Conservation (phyloP, 768 basidiomycete species). For the Melanogaster broomeanus region DNA sequence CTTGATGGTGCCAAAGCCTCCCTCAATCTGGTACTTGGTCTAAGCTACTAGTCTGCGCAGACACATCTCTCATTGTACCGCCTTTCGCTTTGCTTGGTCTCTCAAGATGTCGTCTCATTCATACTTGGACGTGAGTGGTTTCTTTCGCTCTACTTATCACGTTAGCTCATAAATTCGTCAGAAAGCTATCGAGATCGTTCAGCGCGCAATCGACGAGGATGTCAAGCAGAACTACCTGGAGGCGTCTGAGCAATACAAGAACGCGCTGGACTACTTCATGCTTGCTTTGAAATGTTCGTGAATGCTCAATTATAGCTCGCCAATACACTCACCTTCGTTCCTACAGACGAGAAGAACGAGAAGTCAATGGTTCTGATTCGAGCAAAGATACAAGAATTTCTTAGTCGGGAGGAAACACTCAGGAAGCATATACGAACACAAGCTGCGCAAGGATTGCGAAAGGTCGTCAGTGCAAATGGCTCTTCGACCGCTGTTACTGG, state of each 20-base stretch:
- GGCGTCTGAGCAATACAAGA: conserved; percentile 93
- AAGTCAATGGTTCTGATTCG: conserved; percentile 86
- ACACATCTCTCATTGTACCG: background rate
- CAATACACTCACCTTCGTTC: background rate
- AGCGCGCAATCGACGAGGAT: conserved; percentile 92
- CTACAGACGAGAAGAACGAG: conserved; percentile 83
- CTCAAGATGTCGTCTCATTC: conserved; percentile 42
- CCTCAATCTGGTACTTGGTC: too few species aligned
- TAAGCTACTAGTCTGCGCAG: too few species aligned
- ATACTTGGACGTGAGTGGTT: conserved; percentile 47
- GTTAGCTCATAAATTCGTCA: conserved; percentile 32
- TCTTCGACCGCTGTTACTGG: conserved; percentile 40
- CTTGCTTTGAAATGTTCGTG: conserved; percentile 85
- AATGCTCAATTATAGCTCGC: background rate
- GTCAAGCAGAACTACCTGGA: conserved; percentile 90
- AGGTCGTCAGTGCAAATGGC: conserved; percentile 51
- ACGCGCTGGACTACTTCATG: conserved; percentile 98
- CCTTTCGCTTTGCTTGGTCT: background rate
- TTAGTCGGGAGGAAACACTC: conserved; percentile 86
- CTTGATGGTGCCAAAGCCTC: conserved; percentile 94
- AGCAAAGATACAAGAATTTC: conserved; percentile 87
- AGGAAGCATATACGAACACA: conserved; percentile 75
- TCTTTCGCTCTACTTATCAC: background rate
- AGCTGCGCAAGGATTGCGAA: conserved; percentile 57
- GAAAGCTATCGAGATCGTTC: conserved; percentile 89